These are phyloP conservation scores for Phytophthora tentaculata DNA, from an alignment of 352 stramenopile genomes.

Conservation along the genomic window DNA sequence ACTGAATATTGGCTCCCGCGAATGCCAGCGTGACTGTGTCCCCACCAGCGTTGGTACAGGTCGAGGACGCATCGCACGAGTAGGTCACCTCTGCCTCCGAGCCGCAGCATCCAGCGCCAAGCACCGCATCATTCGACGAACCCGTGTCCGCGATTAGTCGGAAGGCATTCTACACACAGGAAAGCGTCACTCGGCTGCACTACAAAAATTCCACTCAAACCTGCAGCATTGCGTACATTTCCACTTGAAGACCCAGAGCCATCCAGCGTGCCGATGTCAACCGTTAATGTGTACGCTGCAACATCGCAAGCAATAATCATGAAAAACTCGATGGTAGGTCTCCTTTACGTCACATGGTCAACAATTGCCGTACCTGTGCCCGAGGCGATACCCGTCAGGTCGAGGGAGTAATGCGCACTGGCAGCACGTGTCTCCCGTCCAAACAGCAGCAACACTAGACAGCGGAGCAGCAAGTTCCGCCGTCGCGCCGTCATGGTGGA, in stretches of 20 bases:
- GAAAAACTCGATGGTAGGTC: slow-evolving; percentile 3
- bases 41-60: slow-evolving; percentile 46
- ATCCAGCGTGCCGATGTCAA: slow-evolving; percentile 41
- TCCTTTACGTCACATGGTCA: slow-evolving; percentile 17
- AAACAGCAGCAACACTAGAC: slow-evolving; percentile 28
- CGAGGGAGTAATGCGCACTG: slow-evolving; percentile 48
- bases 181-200: background rate
- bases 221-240: slow-evolving; percentile 26
- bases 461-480: slow-evolving; percentile 25
- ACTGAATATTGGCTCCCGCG: slow-evolving; percentile 71
- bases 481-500: slow-evolving; percentile 17
- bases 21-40: slow-evolving; percentile 52
- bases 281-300: slow-evolving; percentile 47
- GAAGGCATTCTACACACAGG: slow-evolving; percentile 61
- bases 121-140: slow-evolving; percentile 82
- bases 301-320: slow-evolving; percentile 6
- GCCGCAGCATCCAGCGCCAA: slow-evolving; percentile 68
- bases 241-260: slow-evolving; percentile 26
- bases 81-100: slow-evolving; percentile 55
- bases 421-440: slow-evolving; percentile 10
- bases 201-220: background rate
- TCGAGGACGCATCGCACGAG: slow-evolving; percentile 68
- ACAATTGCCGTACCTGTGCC: slow-evolving; percentile 37
- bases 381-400: slow-evolving; percentile 51
- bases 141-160: slow-evolving; percentile 83